Evolutionary conservation across 1,139 yeast genomes (phyloP).

Genomic region (Zygosaccharomyces sapae): DNA sequence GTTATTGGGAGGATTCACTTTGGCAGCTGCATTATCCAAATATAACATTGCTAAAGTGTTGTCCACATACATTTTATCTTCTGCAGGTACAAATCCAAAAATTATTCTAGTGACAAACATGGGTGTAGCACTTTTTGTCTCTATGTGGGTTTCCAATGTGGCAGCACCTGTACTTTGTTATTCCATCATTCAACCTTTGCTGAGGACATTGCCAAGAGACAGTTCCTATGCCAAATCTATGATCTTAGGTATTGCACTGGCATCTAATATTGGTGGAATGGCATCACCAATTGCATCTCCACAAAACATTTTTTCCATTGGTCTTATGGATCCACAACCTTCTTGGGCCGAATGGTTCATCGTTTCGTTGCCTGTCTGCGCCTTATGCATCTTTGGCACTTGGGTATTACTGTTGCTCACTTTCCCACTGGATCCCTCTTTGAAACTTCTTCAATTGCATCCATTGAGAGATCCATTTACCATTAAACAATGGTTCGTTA

Average conservation of each 20-base stretch:
- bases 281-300: slow-evolving; percentile 96
- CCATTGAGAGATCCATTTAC: slow-evolving; percentile 66
- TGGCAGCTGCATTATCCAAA: slow-evolving; percentile 90
- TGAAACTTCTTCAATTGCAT: slow-evolving; percentile 55
- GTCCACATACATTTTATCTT: slow-evolving; percentile 73
- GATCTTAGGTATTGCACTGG: slow-evolving; percentile 84
- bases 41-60: slow-evolving; percentile 81
- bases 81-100: slow-evolving; percentile 83
- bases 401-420: slow-evolving; percentile 70
- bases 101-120: slow-evolving; percentile 71
- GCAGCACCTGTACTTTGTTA: slow-evolving; percentile 93
- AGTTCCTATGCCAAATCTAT: slow-evolving; percentile 78
- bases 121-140: slow-evolving; percentile 77
- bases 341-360: slow-evolving; percentile 96
- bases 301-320: slow-evolving; percentile 85
- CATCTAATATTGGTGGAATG: slow-evolving; percentile 93
- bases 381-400: slow-evolving; percentile 55
- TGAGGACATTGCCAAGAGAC: slow-evolving; percentile 74
- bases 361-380: slow-evolving; percentile 74
- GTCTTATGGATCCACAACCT: slow-evolving; percentile 82
- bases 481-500: slow-evolving; percentile 65
- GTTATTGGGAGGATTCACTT: slow-evolving; percentile 84
- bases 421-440: slow-evolving; percentile 56
- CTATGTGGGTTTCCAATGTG: slow-evolving; percentile 96
- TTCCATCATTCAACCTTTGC: slow-evolving; percentile 82